Base-by-base conservation (phyloP, 306 rosid species). In the Dryas octopetala region DNA sequence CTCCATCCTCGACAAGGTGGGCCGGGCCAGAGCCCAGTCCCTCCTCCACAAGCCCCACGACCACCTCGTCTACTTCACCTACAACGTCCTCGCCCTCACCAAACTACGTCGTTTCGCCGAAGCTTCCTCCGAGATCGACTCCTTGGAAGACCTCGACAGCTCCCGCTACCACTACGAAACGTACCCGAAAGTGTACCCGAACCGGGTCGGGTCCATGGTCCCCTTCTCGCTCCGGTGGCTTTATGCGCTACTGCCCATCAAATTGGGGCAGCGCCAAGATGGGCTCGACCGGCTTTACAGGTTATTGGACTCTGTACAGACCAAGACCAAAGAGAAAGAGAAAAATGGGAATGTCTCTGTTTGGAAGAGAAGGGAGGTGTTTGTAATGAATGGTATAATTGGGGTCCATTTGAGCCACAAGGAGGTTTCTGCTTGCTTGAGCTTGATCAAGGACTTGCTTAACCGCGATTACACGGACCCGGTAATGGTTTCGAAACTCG, bases 221-320 rank as follows among this genome's bases (percentile, higher is more conserved):
- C 97, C 98, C 10, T 91, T 94, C 83, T 87, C 88, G 12, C 94
- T 94, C 16, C 95, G 98, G 1, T 94, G 98, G 98, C 83, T 91
- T 65, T 63, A 84, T 16, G 88, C 98, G 26, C 47, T 90, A 4
- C 59, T 94, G 13, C 97, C 97, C 0, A 80, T 89, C 72, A 94
- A 94, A 78, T 74, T 88, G 70, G 96, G 93, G 10, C 85, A 85
- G 15, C 92, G 93, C 9, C 95, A 86, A 70, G 89, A 88, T 43
- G 98, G 98, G 50, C 57, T 94, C 6, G 98, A 94, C 70, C 90
- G 97, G 0, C 59, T 94, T 3, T 94, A 94, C 66, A 1, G 1
- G 3, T 88, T 91, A 4, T 84, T 94, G 11, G 98, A 86, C 73
- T 90, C 86, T 62, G 96, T 87, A 9, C 85, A 91, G 19, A 73